Evolutionary conservation across 371 early-diverging fungal species (phyloP).

Genomic region (Thermomucor indicae-seudaticae): DNA sequence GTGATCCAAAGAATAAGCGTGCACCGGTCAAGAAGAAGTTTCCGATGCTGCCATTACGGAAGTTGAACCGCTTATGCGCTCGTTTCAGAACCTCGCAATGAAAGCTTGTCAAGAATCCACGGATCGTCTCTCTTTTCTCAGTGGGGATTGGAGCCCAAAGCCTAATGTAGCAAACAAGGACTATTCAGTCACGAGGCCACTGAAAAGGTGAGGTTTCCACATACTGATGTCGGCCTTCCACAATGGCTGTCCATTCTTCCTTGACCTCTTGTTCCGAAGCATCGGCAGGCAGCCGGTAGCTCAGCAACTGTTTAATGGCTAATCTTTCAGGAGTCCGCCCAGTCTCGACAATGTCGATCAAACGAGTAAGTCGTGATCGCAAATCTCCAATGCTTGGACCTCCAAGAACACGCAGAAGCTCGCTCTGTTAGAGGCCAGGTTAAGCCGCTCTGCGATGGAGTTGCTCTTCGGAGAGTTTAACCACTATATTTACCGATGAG

Average conservation of each 20-base stretch:
- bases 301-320: conserved; percentile 60
- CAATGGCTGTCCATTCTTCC: conserved; percentile 59
- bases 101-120: conserved; percentile 65
- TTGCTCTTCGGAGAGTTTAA: too few relatives aligned
- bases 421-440: conserved; percentile 24
- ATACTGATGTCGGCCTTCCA: conserved; percentile 61
- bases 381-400: conserved; percentile 71
- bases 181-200: background rate
- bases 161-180: conserved; percentile 18
- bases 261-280: conserved; percentile 42
- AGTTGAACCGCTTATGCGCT: conserved; percentile 64
- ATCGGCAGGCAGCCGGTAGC: conserved; percentile 57
- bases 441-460: too few relatives aligned
- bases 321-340: conserved; percentile 19
- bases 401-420: conserved; percentile 60
- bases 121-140: conserved; percentile 65
- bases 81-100: conserved; percentile 63
- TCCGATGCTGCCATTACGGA: conserved; percentile 69
- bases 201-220: background rate
- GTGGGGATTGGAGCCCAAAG: conserved; percentile 55
- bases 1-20: conserved; percentile 62
- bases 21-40: conserved; percentile 75
- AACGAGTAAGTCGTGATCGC: conserved; percentile 52
- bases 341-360: conserved; percentile 40
- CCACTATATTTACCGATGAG: conserved; percentile 56